Evolutionary conservation across 2,329 filamentous ascomycete genomes (phyloP), one percentile per base, ranked within the genome.

Genomic region (Microcyclospora pomicola): DNA sequence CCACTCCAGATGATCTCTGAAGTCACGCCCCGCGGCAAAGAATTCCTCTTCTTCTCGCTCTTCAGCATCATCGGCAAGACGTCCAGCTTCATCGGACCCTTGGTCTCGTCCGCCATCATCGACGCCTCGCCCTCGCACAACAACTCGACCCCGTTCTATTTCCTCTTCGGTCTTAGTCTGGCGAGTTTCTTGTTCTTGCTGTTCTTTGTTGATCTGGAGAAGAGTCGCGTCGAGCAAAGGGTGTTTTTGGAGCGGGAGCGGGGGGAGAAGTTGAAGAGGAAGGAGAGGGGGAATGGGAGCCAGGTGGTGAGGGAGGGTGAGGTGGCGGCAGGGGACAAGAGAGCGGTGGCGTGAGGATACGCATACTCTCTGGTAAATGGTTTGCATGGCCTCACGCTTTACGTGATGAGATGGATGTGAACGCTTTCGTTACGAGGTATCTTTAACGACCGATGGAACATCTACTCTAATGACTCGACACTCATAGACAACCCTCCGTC

Each of bases 11-110:
- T 82, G 69, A 82, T 82, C 46, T 74, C 70, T 2, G 77, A 80
- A 47, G 75, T 82, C 2, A 80, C 76, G 0, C 77, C 77, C 0
- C 65, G 73, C 5, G 77, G 77, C 29, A 75, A 80, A 49, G 78
- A 81, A 46, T 80, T 80, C 48, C 60, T 82, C 9, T 82, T 82
- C 63, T 82, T 82, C 65, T 72, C 67, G 34, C 57, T 82, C 1
- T 81, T 81, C 58, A 75, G 70, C 43, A 78, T 81, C 48, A 71
- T 80, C 19, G 76, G 77, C 33, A 82, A 82, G 58, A 77, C 76
- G 0, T 75, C 70, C 6, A 73, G 70, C 1, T 81, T 80, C 47
- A 79, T 82, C 39, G 77, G 77, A 0, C 78, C 77, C 0, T 60
- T 82, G 16, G 75, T 82, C n/a, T 75, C 71, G 40, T 74, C 69